Conservation (phyloP, 208 protist species). For the Trypanosoma vivax region DNA sequence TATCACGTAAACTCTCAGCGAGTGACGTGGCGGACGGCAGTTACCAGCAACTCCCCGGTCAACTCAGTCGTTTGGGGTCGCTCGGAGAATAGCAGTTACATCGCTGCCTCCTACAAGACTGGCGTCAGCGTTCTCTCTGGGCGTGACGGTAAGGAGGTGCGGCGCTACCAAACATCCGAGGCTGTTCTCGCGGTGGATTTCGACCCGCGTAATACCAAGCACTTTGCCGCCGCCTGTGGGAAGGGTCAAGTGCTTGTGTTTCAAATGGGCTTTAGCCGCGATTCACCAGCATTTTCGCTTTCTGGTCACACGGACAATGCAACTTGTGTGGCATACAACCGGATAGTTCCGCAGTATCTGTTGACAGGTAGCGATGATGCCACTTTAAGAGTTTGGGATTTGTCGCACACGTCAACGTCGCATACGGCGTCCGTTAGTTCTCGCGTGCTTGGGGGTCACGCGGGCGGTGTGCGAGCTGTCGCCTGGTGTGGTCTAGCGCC, state of each 20-base stretch:
- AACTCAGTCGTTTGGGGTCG: slow-evolving; percentile 45
- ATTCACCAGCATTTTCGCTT: slow-evolving; percentile 40
- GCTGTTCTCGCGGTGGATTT: slow-evolving; percentile 66
- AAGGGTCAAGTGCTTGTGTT: slow-evolving; percentile 79
- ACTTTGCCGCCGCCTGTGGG: slow-evolving; percentile 75
- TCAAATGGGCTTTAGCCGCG: slow-evolving; percentile 47
- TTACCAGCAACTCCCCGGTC: slow-evolving; percentile 37
- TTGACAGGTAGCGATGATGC: slow-evolving; percentile 82
- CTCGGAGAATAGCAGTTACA: slow-evolving; percentile 36
- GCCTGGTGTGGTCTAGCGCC: slow-evolving; percentile 83
- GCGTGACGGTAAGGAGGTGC: slow-evolving; percentile 70
- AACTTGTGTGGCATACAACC: slow-evolving; percentile 74
- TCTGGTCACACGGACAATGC: slow-evolving; percentile 74
- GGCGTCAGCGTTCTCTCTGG: slow-evolving; percentile 53
- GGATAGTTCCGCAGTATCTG: slow-evolving; percentile 59
- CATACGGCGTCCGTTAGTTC: slow-evolving; percentile 64
- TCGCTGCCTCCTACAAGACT: slow-evolving; percentile 42
- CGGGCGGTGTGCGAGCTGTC: slow-evolving; percentile 56
- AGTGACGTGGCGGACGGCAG: slow-evolving; percentile 49
- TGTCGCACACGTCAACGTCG: slow-evolving; percentile 37
- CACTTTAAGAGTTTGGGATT: slow-evolving; percentile 88
- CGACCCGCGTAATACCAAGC: slow-evolving; percentile 48
- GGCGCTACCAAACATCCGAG: slow-evolving; percentile 42
- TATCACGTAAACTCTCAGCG: slow-evolving; percentile 61
- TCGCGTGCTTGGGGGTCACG: slow-evolving; percentile 74